Evolutionary conservation across 1,284 basidiomycete species (phyloP).

Genomic region (Waitea zeae): DNA sequence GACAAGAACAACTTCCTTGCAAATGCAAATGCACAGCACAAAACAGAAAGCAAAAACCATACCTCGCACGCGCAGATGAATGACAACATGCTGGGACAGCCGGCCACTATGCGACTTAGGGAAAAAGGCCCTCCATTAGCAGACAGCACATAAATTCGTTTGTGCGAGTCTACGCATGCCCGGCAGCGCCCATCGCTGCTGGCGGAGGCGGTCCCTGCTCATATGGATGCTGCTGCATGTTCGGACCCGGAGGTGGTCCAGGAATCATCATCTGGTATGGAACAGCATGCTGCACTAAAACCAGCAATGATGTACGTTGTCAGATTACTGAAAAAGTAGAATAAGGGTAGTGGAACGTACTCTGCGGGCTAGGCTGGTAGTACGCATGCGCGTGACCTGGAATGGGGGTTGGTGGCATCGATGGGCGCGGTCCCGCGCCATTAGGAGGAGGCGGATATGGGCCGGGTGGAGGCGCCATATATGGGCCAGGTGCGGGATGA

Average conservation of each 20-base stretch:
- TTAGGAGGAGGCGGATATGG: conserved; percentile 59
- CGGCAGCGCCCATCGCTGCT: no score
- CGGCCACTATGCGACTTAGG: no score
- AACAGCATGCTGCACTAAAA: conserved; percentile 60
- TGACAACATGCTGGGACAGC: no score
- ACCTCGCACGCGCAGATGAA: no score
- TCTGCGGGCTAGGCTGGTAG: conserved; percentile 72
- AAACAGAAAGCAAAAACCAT: no score
- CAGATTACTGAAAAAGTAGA: conserved; percentile 5
- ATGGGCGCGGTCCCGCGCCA: conserved; percentile 53
- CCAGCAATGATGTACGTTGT: conserved; percentile 6
- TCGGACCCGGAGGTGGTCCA: not conserved
- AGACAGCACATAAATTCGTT: no score
- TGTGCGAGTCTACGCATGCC: no score
- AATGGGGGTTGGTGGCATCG: conserved; percentile 75
- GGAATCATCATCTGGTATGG: conserved; percentile 79
- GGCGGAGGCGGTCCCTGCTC: no score
- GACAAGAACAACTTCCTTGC: no score
- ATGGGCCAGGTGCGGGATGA: conserved; percentile 48
- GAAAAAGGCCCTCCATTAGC: no score
- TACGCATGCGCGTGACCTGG: conserved; percentile 70
- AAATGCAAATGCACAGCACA: no score
- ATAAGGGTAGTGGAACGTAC: conserved; percentile 25
- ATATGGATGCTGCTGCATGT: not conserved
- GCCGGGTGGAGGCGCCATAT: conserved; percentile 50